phyloP scores from a whole-genome alignment of 306 rosid genomes.

The Trifolium dubium region DNA sequence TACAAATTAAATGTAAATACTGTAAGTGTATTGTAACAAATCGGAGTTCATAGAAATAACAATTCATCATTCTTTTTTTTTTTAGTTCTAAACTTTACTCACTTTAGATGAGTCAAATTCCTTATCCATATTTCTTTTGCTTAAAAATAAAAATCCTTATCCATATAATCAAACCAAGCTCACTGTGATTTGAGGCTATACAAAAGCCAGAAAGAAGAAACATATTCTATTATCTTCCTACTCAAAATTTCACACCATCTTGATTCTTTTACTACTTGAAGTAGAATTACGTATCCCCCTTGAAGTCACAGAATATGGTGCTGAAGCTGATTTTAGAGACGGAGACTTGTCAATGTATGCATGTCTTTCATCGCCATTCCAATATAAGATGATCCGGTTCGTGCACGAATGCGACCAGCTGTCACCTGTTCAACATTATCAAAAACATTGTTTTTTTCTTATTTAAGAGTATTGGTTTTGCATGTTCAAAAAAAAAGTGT shows the following conservation, averaged over 20 bases:
- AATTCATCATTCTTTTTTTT: no score
- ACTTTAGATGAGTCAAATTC: no score
- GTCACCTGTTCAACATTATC: slow-evolving; percentile 64
- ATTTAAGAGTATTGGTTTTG: not conserved
- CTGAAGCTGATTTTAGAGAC: slow-evolving; percentile 67
- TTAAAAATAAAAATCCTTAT: no score
- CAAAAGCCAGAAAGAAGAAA: slow-evolving; percentile 11
- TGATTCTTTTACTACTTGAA: slow-evolving; percentile 52
- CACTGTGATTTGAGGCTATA: slow-evolving; percentile 13
- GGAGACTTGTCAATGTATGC: slow-evolving; percentile 89
- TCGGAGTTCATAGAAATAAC: no score
- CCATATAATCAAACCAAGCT: slow-evolving; percentile 2
- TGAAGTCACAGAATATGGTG: slow-evolving; percentile 71
- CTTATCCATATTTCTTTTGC: no score
- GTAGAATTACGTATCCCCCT: slow-evolving; percentile 59
- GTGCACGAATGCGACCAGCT: slow-evolving; percentile 98
- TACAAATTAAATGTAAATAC: no score
- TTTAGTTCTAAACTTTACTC: no score
- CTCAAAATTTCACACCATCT: slow-evolving; percentile 39
- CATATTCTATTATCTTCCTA: slow-evolving; percentile 20
- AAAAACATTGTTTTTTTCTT: slow-evolving; percentile 9
- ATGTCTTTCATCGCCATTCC: slow-evolving; percentile 72
- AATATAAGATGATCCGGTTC: slow-evolving; percentile 77
- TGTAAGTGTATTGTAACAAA: no score
- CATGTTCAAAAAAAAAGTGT: no score